These are phyloP conservation scores for Globisporangium solare DNA, from an alignment of 352 stramenopile genomes.

Conservation along the genomic window DNA sequence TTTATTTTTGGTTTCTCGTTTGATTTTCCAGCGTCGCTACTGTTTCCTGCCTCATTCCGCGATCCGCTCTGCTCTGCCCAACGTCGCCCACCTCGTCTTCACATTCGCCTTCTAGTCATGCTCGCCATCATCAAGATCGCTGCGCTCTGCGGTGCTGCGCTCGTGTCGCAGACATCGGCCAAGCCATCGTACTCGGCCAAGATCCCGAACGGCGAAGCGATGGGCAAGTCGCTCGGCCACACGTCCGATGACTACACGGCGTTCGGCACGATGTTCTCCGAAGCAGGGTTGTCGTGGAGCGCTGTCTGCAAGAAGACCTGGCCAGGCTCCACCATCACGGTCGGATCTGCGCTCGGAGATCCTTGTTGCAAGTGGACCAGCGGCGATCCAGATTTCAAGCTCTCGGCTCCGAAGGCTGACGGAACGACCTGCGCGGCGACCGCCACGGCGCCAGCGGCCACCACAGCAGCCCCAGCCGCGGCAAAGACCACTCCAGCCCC, in stretches of 20 bases:
- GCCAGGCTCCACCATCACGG: slow-evolving; percentile 32
- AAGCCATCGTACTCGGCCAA: slow-evolving; percentile 9
- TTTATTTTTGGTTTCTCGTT: too few species aligned
- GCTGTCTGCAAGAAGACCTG: slow-evolving; percentile 37
- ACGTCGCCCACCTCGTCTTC: too few species aligned
- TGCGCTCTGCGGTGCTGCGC: slow-evolving; percentile 1
- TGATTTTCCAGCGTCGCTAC: too few species aligned
- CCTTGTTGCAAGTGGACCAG: slow-evolving; percentile 53
- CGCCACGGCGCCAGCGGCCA: slow-evolving; percentile 16
- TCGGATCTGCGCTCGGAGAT: slow-evolving; percentile 41
- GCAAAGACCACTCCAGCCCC: slow-evolving; percentile 18
- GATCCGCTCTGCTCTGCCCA: background rate
- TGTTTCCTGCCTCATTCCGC: background rate
- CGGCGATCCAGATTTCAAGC: slow-evolving; percentile 25
- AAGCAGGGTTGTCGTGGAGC: slow-evolving; percentile 26
- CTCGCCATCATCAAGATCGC: slow-evolving; percentile 8
- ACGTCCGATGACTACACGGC: slow-evolving; percentile 32
- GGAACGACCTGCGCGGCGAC: slow-evolving; percentile 27
- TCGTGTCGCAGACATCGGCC: slow-evolving; percentile 6
- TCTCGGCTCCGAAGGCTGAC: slow-evolving; percentile 30
- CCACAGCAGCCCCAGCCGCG: slow-evolving; percentile 16
- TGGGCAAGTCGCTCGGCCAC: slow-evolving; percentile 39
- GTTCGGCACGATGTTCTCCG: slow-evolving; percentile 42
- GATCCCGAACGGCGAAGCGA: slow-evolving; percentile 43
- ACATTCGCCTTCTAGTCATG: slow-evolving; percentile 12